Evolutionary conservation across 2,329 filamentous ascomycete genomes (phyloP).

Genomic region (Beauveria sp.): DNA sequence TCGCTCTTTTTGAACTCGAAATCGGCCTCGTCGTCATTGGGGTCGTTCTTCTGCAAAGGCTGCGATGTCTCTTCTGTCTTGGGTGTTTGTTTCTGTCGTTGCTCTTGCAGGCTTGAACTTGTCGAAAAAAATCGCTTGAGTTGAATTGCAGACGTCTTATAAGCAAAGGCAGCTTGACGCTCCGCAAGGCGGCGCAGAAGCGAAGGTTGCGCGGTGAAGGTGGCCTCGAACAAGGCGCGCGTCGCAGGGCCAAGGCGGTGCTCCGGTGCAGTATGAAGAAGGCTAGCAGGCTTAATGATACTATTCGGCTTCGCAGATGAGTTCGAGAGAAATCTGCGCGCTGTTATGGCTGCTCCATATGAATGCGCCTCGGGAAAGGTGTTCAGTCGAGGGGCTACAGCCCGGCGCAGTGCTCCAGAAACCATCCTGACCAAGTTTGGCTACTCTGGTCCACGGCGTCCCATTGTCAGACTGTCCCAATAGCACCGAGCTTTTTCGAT

Average conservation of each 20-base stretch:
- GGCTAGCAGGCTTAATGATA: not conserved
- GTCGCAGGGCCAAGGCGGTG: not conserved
- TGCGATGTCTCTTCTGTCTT: constrained; percentile 20
- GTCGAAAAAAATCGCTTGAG: not conserved
- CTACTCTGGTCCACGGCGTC: not conserved
- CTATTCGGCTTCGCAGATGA: not conserved
- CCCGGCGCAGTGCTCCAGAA: constrained; percentile 41
- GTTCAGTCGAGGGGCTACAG: constrained; percentile 40
- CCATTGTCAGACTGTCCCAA: constrained; percentile 1
- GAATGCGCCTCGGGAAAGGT: constrained; percentile 21
- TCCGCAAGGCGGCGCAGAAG: not conserved
- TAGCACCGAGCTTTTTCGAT: not conserved
- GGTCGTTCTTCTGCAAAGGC: constrained; percentile 29
- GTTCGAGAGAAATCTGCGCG: constrained; percentile 5
- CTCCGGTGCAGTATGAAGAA: not conserved
- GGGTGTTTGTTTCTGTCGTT: constrained; percentile 11
- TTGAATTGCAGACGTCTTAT: not conserved
- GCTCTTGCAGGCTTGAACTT: not conserved
- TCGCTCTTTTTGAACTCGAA: constrained; percentile 61
- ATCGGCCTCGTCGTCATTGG: constrained; percentile 28
- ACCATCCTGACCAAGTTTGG: constrained; percentile 34
- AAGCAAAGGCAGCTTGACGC: not conserved
- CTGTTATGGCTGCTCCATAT: constrained; percentile 17
- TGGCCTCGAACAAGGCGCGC: not conserved
- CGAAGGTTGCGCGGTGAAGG: not conserved